Base-by-base conservation (phyloP, 148 eudicot genomes). In the Diospyros kaki region DNA sequence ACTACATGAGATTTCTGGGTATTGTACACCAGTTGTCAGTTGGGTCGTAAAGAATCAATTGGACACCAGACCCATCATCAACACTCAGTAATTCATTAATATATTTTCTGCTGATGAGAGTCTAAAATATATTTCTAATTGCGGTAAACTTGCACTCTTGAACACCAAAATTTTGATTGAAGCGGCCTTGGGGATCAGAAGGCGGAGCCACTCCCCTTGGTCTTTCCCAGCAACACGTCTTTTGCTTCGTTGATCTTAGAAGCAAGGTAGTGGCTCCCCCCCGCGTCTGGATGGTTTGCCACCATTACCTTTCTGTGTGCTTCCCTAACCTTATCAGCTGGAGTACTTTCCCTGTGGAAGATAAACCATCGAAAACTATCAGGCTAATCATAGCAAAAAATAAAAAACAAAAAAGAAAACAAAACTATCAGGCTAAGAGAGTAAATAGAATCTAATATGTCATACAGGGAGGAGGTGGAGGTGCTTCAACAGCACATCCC, bases 211-310 rank as follows among this genome's bases (percentile, higher is more conserved):
- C 73, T 68, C 52, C 76, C 76, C 84, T 80, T 75, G 66, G 53
- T 55, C 75, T 78, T 85, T 58, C 88, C 82, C 41, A 85, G 78
- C 80, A 85, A 38, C 69, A 85, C 8, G 12, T 85, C 88, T 69
- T 85, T 85, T 14, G 88, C 88, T 80, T 85, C 88, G 53, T 85
- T 85, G 43, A 85, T 83, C 69, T 85, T 85, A 66, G 85, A 85
- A 71, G 88, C 88, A 75, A 85, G 85, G 68, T 82, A 85, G 72
- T 85, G 86, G 82, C 88, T 85, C 64, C 88, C 88, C 50, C 88
- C 88, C 6, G 86, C 88, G 62, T 85, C 88, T 2, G 88, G 88
- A 76, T 85, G 88, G 71, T 85, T 85, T 42, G 88, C 88, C 38
- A 85, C 88, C 84, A 85, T 85, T 63, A 85, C 82, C 68, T 76